These are phyloP conservation scores for Suillus subalutaceus DNA, from an alignment of 768 basidiomycete genomes.

Conservation along the genomic window DNA sequence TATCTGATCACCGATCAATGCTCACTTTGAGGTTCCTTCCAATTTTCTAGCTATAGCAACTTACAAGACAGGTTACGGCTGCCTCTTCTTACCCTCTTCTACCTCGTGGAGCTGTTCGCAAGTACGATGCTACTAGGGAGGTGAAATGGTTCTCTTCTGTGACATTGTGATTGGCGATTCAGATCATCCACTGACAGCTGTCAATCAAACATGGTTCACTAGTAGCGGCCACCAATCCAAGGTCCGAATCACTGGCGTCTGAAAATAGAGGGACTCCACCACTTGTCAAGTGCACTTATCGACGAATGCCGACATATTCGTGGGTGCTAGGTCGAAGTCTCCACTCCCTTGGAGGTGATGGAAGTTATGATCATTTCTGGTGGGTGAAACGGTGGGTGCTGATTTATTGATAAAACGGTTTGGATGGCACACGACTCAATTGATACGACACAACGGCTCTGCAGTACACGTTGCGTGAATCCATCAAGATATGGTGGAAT, in stretches of 20 bases:
- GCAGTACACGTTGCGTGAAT: neutral
- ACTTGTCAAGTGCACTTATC: neutral
- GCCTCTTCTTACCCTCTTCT: neutral
- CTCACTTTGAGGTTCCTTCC: neutral
- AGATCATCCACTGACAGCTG: conserved; percentile 1
- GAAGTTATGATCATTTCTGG: neutral
- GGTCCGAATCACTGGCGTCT: neutral
- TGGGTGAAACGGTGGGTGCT: neutral
- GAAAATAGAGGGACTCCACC: neutral
- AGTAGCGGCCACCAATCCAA: neutral
- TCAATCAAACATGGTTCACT: neutral
- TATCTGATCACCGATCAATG: neutral
- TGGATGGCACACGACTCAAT: neutral
- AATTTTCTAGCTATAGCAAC: neutral
- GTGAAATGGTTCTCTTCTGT: neutral
- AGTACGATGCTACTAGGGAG: neutral
- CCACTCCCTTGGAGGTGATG: neutral
- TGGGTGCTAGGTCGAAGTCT: neutral
- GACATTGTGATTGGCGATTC: neutral
- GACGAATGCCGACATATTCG: neutral
- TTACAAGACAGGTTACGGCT: neutral
- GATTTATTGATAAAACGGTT: neutral
- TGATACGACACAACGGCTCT: neutral
- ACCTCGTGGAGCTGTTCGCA: neutral
- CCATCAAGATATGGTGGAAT: neutral